phyloP scores from a whole-genome alignment of 1,284 basidiomycete genomes.

The Dichomitus squalens region DNA sequence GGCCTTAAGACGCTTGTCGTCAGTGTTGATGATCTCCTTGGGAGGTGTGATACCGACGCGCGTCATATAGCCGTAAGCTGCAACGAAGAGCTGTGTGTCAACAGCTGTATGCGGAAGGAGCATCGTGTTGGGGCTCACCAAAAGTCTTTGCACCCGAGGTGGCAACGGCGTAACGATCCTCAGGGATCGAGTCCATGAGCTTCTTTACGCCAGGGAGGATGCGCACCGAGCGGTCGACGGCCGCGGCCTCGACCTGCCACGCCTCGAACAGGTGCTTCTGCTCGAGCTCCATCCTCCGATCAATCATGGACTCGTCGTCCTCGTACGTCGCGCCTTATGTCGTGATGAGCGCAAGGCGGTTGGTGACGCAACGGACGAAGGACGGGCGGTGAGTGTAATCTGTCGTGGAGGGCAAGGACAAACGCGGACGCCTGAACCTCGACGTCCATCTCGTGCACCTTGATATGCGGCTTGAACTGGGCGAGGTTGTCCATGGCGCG shows the following conservation, averaged over 20 bases:
- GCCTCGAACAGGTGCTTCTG: background rate
- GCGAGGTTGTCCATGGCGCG: no score
- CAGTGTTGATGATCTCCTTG: constrained; percentile 75
- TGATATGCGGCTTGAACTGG: no score
- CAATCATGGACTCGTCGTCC: background rate
- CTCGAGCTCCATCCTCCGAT: background rate
- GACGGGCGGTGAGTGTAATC: background rate
- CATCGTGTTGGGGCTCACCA: no score
- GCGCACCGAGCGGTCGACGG: no score
- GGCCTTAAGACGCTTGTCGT: constrained; percentile 69
- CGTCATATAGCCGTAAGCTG: constrained; percentile 65
- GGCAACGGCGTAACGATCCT: constrained; percentile 71
- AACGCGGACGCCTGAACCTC: constrained; percentile 52
- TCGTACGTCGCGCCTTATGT: background rate
- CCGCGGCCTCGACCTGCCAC: constrained; percentile 57
- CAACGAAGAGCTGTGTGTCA: background rate
- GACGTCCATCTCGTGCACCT: no score
- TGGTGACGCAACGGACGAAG: background rate
- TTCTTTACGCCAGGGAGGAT: no score
- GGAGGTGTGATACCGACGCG: constrained; percentile 76
- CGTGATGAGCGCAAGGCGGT: no score
- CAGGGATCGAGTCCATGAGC: constrained; percentile 70
- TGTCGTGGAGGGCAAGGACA: background rate
- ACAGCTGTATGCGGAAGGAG: no score
- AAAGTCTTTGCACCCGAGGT: constrained; percentile 80